These are phyloP conservation scores for Tephrocybe sp. DNA, from an alignment of 768 basidiomycete genomes.

Conservation along the genomic window DNA sequence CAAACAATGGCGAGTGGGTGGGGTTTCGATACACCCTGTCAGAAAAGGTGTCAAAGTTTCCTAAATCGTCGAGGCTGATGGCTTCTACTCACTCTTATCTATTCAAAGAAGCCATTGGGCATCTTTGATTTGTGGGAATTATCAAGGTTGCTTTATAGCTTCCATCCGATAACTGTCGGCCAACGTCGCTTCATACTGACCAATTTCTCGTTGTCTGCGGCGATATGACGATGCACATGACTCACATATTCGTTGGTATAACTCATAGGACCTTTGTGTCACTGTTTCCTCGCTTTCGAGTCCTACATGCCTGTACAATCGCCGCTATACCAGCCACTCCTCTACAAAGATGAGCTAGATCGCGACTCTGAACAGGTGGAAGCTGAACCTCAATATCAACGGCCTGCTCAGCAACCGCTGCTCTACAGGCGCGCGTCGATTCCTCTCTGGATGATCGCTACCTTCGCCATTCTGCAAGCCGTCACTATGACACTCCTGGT, in stretches of 20 bases:
- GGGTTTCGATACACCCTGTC: not conserved
- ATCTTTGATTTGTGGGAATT: not conserved
- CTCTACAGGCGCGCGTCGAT: not conserved
- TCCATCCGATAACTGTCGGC: constrained; percentile 2
- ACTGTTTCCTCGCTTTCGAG: not conserved
- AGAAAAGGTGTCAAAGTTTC: not conserved
- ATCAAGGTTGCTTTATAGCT: not conserved
- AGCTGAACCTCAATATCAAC: not conserved
- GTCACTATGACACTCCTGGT: not conserved
- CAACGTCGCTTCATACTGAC: not conserved
- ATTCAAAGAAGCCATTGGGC: not conserved
- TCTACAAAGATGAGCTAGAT: constrained; percentile 2
- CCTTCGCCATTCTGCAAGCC: constrained; percentile 2
- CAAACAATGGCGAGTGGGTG: not conserved
- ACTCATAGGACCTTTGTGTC: not conserved
- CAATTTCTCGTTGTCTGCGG: constrained; percentile 1
- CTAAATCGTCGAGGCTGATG: not conserved
- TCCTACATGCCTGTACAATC: constrained; percentile 1
- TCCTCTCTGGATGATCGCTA: constrained; percentile 6
- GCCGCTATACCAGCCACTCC: constrained; percentile 5
- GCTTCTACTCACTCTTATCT: not conserved
- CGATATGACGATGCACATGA: not conserved
- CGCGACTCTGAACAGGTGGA: not conserved
- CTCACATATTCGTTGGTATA: not conserved
- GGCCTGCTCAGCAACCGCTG: not conserved